Conservation (phyloP, 495 filamentous ascomycete genomes). For the Emericellopsis terricola region DNA sequence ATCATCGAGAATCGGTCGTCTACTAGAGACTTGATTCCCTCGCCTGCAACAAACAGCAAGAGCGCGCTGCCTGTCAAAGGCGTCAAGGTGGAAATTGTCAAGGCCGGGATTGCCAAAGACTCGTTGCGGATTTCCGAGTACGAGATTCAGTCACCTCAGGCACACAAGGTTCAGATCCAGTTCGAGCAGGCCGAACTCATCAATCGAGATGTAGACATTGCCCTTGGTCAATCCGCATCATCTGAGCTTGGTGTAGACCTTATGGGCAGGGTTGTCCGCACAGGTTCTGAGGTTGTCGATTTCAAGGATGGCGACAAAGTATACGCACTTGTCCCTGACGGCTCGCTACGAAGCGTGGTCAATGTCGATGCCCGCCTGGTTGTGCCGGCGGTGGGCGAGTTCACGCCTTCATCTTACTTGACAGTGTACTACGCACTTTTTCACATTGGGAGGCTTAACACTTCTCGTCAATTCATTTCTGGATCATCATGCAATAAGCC, state of each 20-base stretch:
- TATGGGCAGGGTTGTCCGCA: neutral
- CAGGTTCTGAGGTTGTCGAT: neutral
- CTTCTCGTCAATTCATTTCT: too few relatives aligned
- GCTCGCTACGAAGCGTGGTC: neutral
- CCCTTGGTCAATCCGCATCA: neutral
- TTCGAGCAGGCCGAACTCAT: neutral
- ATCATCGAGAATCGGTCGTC: conserved; percentile 6
- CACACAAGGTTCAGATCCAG: neutral
- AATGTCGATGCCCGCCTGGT: neutral
- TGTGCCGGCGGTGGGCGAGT: neutral
- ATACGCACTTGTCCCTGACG: neutral
- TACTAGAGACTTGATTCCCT: neutral
- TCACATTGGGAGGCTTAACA: conserved; percentile 5
- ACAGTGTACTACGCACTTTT: conserved; percentile 1
- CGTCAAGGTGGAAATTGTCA: neutral
- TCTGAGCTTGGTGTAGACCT: neutral
- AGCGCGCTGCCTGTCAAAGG: neutral
- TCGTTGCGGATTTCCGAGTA: neutral
- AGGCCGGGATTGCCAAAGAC: neutral
- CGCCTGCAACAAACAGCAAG: neutral
- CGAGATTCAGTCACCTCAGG: neutral
- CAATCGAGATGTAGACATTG: neutral
- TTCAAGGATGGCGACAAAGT: neutral
- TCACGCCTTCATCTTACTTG: neutral
- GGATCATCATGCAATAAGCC: too few relatives aligned